phyloP scores from a whole-genome alignment of 345 rosid species.

The Linum trigynum region DNA sequence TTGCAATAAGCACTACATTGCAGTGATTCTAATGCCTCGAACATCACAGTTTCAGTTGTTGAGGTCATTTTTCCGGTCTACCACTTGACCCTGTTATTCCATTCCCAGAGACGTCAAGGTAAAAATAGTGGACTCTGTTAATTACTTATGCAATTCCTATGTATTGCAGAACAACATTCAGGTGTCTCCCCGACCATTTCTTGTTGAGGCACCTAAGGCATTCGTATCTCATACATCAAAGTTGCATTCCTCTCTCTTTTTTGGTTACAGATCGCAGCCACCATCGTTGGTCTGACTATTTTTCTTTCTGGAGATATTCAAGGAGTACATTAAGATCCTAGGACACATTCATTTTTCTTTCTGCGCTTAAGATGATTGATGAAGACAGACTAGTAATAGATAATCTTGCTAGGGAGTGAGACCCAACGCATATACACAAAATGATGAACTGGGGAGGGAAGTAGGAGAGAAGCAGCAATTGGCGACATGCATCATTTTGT shows the following conservation, averaged over 20 bases:
- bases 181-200: too few relatives aligned
- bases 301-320: slow-evolving; percentile 59
- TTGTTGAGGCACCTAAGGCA: too few relatives aligned
- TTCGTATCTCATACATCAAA: neutral
- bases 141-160: too few relatives aligned
- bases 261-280: slow-evolving; percentile 47
- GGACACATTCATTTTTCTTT: slow-evolving; percentile 1
- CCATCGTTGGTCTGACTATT: slow-evolving; percentile 45
- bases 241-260: neutral
- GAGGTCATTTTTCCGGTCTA: slow-evolving; percentile 34
- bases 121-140: too few relatives aligned
- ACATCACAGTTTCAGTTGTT: slow-evolving; percentile 37
- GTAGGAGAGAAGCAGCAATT: too few relatives aligned
- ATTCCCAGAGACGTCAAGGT: slow-evolving; percentile 74
- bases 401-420: too few relatives aligned
- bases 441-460: too few relatives aligned
- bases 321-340: slow-evolving; percentile 26
- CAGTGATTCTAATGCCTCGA: slow-evolving; percentile 72
- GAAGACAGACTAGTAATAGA: too few relatives aligned
- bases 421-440: too few relatives aligned
- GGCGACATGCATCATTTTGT: too few relatives aligned
- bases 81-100: slow-evolving; percentile 10
- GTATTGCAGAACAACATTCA: too few relatives aligned
- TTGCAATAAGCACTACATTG: slow-evolving; percentile 67
- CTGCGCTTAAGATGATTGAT: too few relatives aligned